phyloP scores from a whole-genome alignment of 108 stramenopile species.

The Discostella stelligeroides region DNA sequence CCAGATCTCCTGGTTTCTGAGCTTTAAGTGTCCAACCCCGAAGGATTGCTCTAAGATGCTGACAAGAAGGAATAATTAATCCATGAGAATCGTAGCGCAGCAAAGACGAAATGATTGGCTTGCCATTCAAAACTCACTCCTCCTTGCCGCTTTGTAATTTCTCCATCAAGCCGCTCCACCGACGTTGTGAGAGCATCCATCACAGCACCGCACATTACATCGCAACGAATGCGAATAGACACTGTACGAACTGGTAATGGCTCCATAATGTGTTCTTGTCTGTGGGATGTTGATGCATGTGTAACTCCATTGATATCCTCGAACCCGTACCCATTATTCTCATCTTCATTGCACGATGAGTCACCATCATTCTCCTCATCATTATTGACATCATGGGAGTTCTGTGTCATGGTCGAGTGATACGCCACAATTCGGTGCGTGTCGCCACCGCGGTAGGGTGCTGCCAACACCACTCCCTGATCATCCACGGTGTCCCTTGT shows the following conservation, averaged over 20 bases:
- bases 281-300: conserved; percentile 13
- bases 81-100: not conserved
- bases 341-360: conserved; percentile 17
- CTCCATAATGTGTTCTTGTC: conserved; percentile 12
- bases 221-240: conserved; percentile 79
- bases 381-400: not conserved
- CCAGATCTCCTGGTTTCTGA: conserved; percentile 42
- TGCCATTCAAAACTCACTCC: conserved; percentile 11
- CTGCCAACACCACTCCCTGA: too few relatives aligned
- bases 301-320: conserved; percentile 42
- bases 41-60: conserved; percentile 33
- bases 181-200: conserved; percentile 49
- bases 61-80: not conserved
- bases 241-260: conserved; percentile 71
- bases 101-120: not conserved
- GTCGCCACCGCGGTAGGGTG: conserved; percentile 24
- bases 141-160: conserved; percentile 50
- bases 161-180: conserved; percentile 46
- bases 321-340: conserved; percentile 26
- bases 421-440: conserved; percentile 22
- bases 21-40: conserved; percentile 33
- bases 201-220: conserved; percentile 77
- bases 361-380: conserved; percentile 9
- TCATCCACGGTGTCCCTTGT: not conserved
- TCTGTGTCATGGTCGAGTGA: conserved; percentile 2